These are phyloP conservation scores for Epicoccum sorghinum DNA, from an alignment of 2,329 filamentous ascomycete genomes.

Conservation along the genomic window DNA sequence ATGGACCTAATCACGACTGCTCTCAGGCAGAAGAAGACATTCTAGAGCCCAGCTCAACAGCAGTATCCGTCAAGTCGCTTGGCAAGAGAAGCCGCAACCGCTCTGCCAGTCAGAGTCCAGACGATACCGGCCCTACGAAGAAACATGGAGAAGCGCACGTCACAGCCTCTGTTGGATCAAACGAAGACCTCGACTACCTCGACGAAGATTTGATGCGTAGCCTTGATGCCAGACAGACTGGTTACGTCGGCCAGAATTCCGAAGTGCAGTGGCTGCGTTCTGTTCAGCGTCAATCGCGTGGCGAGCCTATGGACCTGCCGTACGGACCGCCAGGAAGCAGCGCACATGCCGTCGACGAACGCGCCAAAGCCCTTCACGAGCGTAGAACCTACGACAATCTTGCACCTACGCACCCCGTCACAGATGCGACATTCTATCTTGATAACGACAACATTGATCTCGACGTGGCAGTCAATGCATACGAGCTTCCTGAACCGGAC, in stretches of 20 bases:
- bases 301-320: constrained; percentile 17
- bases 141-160: constrained; percentile 27
- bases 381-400: constrained; percentile 14
- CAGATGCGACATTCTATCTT: constrained; percentile 43
- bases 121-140: neutral
- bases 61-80: constrained; percentile 3
- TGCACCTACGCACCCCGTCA: constrained; percentile 24
- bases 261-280: constrained; percentile 44
- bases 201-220: constrained; percentile 40
- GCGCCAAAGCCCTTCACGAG: constrained; percentile 27
- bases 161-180: constrained; percentile 34
- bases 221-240: constrained; percentile 38
- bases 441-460: constrained; percentile 40
- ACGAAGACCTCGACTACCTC: constrained; percentile 37
- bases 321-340: constrained; percentile 31
- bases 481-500: constrained; percentile 38
- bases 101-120: neutral
- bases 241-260: constrained; percentile 43
- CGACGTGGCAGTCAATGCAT: constrained; percentile 33
- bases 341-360: constrained; percentile 14
- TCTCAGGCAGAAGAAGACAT: constrained; percentile 29
- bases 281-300: constrained; percentile 29
- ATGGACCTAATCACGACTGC: neutral
- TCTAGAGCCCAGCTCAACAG: constrained; percentile 3
- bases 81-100: constrained; percentile 24